phyloP scores from a whole-genome alignment of 176 grass and related monocot genomes.

The Miscanthus lutarioriparius region DNA sequence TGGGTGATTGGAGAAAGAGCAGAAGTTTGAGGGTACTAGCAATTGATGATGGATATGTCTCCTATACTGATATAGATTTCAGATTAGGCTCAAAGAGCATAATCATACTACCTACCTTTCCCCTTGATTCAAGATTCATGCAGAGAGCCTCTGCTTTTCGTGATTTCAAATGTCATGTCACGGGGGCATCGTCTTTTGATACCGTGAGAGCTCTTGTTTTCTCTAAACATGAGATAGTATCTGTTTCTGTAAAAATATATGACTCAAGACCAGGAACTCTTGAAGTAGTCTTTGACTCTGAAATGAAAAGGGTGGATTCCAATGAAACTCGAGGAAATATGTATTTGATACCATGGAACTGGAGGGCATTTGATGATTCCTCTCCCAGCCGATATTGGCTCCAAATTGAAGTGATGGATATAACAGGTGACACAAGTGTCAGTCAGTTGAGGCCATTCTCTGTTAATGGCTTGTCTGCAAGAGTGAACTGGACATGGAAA shows the following conservation, averaged over 20 bases:
- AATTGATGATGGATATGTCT: slow-evolving; percentile 90
- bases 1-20: slow-evolving; percentile 91
- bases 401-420: slow-evolving; percentile 78
- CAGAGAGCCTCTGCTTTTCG: slow-evolving; percentile 63
- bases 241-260: slow-evolving; percentile 79
- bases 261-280: slow-evolving; percentile 70
- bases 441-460: slow-evolving; percentile 84
- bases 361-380: slow-evolving; percentile 83
- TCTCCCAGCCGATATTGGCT: slow-evolving; percentile 83
- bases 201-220: slow-evolving; percentile 88
- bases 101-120: slow-evolving; percentile 89
- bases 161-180: slow-evolving; percentile 63
- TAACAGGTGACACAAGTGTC: slow-evolving; percentile 60
- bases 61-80: slow-evolving; percentile 92
- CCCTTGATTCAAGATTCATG: slow-evolving; percentile 94
- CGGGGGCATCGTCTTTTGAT: slow-evolving; percentile 58
- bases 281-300: slow-evolving; percentile 62
- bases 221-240: slow-evolving; percentile 72
- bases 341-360: slow-evolving; percentile 90
- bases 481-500: slow-evolving; percentile 84
- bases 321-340: slow-evolving; percentile 74
- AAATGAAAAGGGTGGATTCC: slow-evolving; percentile 71
- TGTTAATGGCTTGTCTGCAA: slow-evolving; percentile 66
- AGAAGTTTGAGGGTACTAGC: slow-evolving; percentile 80
- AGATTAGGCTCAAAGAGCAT: slow-evolving; percentile 79